Evolutionary conservation across 345 rosid species (phyloP), one percentile per base, ranked within the genome.

Genomic region (Dovyalis caffra): DNA sequence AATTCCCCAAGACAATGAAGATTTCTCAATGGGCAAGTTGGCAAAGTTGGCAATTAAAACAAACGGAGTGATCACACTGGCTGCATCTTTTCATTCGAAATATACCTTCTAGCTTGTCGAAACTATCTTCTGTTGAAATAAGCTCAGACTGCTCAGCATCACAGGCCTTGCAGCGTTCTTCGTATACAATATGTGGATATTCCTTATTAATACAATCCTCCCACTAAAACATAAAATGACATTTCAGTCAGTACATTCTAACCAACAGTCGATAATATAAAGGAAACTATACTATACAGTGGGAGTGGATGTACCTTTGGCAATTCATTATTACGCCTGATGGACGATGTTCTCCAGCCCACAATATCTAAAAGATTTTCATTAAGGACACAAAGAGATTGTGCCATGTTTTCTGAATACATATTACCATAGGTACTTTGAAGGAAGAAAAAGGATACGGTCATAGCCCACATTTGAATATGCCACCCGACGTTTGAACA

Each of bases 341-440:
- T 91, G 31, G 97, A 95, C 43, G 99, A 89, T 7, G 99, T 95
- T 85, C 93, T 93, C 99, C 97, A 95, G 38, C 99, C 99, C 70
- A 95, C 99, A 26, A 93, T 86, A 85, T 91, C 99, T 95, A 69
- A 68, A 77, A 58, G 47, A 12, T 78, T 79, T 51, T 58, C 45
- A 69, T 91, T 28, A 91, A 76, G 81, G 88, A 82, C 86, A 87
- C 66, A 79, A 25, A 32, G 6, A 78, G 38, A 58, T 62, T 23
- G 32, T 2, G 25, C 33, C 21, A 31, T 10, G 21, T 61, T 21
- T 58, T 7, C 31, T 14, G 60, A 25, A 33, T 43, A 58, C 8
- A 31, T 3, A 61, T 14, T 33, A 34, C 70, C 1, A 60, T 31
- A 9, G 7, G 4, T 18, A 0, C 49, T 34, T 35, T 9, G 40